Evolutionary conservation across 257 asterid genomes (phyloP), one percentile per base, ranked within the genome.

Genomic region (Prunella vulgaris): DNA sequence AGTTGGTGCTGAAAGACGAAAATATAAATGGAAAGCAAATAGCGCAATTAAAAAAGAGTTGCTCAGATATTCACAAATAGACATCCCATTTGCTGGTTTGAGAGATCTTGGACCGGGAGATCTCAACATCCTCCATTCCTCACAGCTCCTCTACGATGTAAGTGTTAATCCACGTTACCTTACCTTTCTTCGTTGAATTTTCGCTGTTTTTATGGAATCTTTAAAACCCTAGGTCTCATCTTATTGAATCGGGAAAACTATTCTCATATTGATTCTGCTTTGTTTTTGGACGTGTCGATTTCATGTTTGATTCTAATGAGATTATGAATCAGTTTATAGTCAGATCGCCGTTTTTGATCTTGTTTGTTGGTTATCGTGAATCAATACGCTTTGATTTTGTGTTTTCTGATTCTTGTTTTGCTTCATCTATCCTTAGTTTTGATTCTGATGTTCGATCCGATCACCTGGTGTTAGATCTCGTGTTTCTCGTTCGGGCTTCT

Each of bases 81-180:
- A 64, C 65, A 30, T 74, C 62, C 62, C 21, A 15, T 21, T 52
- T 17, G 59, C 80, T 58, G 77, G 59, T 71, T 65, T 62, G 51
- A 30, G 79, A 62, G 76, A 69, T 70, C 76, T 70, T 74, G 60
- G 52, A 28, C 54, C 10, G 68, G 14, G 80, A 79, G 73, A 75
- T 75, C 80, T 75, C 76, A 48, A 56, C 74, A 32, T 60, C 21
- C 35, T 70, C 61, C 54, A 64, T 30, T 70, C 66, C 62, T 40
- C 30, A n/a, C 68, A 10, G 35, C 69, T 61, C 72, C 44, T 79
- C 61, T 61, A 67, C 59, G 28, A 54, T 62, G 80, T 79, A 67
- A 61, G 83, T 53, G n/a, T 53, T 14, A 7, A 17, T 52, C 70
- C 12, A 18, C 30, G 5, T 9, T 24, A 0, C 30, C 61, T 15